A percentile compares a stretch with the other conserved stretches of the same genome.
phyloP scores from a whole-genome alignment of 2,329 filamentous ascomycete genomes.

The Cercospora berteroae region DNA sequence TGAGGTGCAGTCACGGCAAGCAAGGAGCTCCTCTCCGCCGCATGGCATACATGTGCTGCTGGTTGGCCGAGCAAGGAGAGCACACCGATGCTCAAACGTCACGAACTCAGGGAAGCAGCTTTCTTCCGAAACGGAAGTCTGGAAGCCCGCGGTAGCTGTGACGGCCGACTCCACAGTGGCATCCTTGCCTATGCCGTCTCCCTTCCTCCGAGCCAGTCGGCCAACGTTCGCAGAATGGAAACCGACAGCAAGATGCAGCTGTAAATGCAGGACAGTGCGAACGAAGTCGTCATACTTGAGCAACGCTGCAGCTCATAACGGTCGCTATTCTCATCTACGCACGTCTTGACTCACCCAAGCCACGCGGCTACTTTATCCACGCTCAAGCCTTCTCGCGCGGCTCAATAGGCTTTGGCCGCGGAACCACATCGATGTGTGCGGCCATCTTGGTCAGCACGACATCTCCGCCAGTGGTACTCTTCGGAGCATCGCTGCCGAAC shows the following conservation, averaged over 20 bases:
- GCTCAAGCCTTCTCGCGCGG: slow-evolving; percentile 8
- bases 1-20: not conserved
- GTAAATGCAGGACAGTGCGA: not conserved
- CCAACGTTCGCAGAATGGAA: not conserved
- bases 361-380: not conserved
- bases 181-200: not conserved
- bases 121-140: not conserved
- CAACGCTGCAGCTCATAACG: not conserved
- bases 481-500: slow-evolving; percentile 33
- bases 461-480: slow-evolving; percentile 33
- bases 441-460: slow-evolving; percentile 28
- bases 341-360: not conserved
- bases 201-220: not conserved
- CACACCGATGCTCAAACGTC: not conserved
- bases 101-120: not conserved
- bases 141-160: slow-evolving; percentile 3
- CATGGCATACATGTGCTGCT: not conserved
- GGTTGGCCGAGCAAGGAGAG: slow-evolving; percentile 12
- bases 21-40: slow-evolving; percentile 1
- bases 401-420: slow-evolving; percentile 21
- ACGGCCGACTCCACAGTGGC: not conserved
- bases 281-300: not conserved
- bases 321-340: not conserved
- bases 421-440: slow-evolving; percentile 17
- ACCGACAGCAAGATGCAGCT: not conserved